Evolutionary conservation across 1,139 yeast genomes (phyloP).

Genomic region (Protomyces gravidus): DNA sequence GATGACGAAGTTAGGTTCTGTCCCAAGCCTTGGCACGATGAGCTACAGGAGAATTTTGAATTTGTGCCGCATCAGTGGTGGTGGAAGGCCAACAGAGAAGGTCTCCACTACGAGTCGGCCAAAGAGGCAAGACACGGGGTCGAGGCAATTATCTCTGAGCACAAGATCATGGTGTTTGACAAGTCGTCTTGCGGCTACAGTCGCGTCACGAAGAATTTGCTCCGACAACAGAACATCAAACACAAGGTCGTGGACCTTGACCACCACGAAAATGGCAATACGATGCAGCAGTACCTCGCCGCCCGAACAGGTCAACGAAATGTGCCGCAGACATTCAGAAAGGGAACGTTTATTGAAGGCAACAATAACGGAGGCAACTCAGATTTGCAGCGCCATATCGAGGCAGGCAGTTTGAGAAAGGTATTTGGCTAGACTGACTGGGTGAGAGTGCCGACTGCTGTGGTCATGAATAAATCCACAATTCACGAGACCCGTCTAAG

Average conservation of each 20-base stretch:
- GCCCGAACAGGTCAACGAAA: slow-evolving; percentile 6
- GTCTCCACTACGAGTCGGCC: slow-evolving; percentile 6
- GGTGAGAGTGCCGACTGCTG: too few relatives aligned
- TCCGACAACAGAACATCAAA: not conserved
- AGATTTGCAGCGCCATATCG: slow-evolving; percentile 29
- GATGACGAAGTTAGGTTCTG: slow-evolving; percentile 46
- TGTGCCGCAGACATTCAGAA: slow-evolving; percentile 20
- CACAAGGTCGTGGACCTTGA: slow-evolving; percentile 17
- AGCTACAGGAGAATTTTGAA: slow-evolving; percentile 38
- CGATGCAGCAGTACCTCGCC: slow-evolving; percentile 4
- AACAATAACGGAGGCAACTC: slow-evolving; percentile 20
- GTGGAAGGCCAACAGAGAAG: slow-evolving; percentile 43
- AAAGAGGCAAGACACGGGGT: not conserved
- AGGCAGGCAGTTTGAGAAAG: not conserved
- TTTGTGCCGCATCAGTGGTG: slow-evolving; percentile 37
- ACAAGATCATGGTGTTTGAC: slow-evolving; percentile 11
- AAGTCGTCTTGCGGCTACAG: slow-evolving; percentile 15
- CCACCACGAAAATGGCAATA: slow-evolving; percentile 4
- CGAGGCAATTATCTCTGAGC: not conserved
- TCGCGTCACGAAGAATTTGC: slow-evolving; percentile 10
- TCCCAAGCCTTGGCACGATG: slow-evolving; percentile 55
- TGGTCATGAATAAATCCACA: too few relatives aligned
- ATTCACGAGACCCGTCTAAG: too few relatives aligned
- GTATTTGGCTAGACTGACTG: not conserved
- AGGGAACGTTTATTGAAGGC: slow-evolving; percentile 4